Conservation (phyloP, 2,329 filamentous ascomycete species). For the Pseudogymnoascus sp. region DNA sequence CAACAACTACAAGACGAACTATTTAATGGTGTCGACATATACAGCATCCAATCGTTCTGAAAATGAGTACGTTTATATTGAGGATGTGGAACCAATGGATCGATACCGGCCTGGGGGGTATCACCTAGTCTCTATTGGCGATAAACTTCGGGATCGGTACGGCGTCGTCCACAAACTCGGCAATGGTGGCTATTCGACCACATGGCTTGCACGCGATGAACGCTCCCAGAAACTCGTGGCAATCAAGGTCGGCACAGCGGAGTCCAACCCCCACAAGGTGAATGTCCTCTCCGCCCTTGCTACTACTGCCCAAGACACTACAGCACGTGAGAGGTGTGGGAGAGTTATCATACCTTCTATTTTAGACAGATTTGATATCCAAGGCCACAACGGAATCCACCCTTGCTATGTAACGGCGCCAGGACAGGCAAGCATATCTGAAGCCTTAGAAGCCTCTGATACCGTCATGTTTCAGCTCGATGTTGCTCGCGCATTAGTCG, state of each 20-base stretch:
- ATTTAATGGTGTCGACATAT: not conserved
- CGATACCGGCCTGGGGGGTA: conserved; percentile 20
- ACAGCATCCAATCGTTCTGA: not conserved
- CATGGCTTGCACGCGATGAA: conserved; percentile 36
- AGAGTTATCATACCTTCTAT: not conserved
- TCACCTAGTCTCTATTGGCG: conserved; percentile 21
- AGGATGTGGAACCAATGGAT: conserved; percentile 19
- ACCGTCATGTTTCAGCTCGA: conserved; percentile 21
- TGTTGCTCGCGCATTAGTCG: conserved; percentile 23
- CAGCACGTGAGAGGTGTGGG: not conserved
- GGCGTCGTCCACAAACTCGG: conserved; percentile 36
- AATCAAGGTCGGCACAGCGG: not conserved
- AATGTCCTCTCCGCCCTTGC: not conserved
- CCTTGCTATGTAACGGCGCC: conserved; percentile 22
- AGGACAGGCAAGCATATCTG: conserved; percentile 22
- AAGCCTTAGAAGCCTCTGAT: conserved; percentile 23
- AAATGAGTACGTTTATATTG: conserved; percentile 1
- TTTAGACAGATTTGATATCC: conserved; percentile 20
- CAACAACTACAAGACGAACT: no score
- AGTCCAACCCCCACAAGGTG: not conserved
- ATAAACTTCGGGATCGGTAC: conserved; percentile 31
- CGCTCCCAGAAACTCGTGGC: not conserved
- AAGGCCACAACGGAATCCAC: conserved; percentile 25
- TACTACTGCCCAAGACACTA: not conserved
- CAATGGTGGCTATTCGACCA: conserved; percentile 35